phyloP scores from a whole-genome alignment of 2,329 filamentous ascomycete species.

The Venturia oleaginea region DNA sequence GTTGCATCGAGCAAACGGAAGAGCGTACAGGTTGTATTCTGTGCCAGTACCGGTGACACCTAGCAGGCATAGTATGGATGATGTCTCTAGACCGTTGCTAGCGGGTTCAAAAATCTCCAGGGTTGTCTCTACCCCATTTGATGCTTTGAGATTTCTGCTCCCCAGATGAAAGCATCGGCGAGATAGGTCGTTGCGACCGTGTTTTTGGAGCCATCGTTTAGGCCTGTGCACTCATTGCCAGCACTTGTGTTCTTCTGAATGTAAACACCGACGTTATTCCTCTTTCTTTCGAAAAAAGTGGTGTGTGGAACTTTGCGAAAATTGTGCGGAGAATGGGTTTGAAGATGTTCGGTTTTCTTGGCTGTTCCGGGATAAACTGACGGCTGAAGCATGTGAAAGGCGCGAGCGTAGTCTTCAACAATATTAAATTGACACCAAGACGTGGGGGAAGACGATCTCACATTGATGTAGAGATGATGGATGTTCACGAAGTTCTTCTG shows the following conservation, averaged over 20 bases:
- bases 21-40: conserved; percentile 49
- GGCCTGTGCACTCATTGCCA: conserved; percentile 53
- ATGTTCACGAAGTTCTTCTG: conserved; percentile 43
- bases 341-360: conserved; percentile 31
- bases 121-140: too few species aligned
- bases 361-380: conserved; percentile 43
- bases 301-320: conserved; percentile 52
- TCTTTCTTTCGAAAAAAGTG: conserved; percentile 51
- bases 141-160: conserved; percentile 39
- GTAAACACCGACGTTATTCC: conserved; percentile 54
- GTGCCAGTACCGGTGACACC: conserved; percentile 48
- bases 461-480: too few species aligned
- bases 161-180: conserved; percentile 63
- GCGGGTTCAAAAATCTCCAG: too few species aligned
- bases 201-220: conserved; percentile 61
- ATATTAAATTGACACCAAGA: conserved; percentile 19
- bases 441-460: too few species aligned
- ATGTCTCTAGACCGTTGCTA: conserved; percentile 18
- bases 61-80: conserved; percentile 50
- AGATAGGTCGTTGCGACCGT: conserved; percentile 59
- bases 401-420: conserved; percentile 48
- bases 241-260: conserved; percentile 53
- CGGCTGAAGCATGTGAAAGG: conserved; percentile 49
- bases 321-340: conserved; percentile 29
- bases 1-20: conserved; percentile 55